Percentiles rank a stretch among this genome's conserved stretches.
Conservation (phyloP, 192 early-diverging fungal genomes). For the Allomyces macrogynus region DNA sequence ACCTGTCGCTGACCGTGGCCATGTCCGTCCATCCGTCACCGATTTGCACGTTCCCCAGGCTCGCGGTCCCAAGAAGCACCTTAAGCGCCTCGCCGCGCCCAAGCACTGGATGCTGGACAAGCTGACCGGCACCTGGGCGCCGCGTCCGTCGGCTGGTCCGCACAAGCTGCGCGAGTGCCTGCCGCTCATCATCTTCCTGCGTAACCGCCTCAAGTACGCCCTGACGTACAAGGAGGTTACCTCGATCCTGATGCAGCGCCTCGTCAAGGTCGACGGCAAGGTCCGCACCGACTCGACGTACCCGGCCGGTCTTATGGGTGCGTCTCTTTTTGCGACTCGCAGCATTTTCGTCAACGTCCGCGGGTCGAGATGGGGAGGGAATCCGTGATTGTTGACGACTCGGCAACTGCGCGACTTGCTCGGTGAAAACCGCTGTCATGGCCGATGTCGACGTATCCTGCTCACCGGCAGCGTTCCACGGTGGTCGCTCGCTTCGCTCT, state of each 20-base stretch:
- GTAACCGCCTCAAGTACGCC: slow-evolving; percentile 99
- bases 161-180: slow-evolving; percentile 99
- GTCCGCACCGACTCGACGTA: slow-evolving; percentile 52
- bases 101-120: slow-evolving; percentile 99
- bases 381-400: no score
- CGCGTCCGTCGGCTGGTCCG: slow-evolving; percentile 89
- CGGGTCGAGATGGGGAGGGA: no score
- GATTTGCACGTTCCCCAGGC: slow-evolving; percentile 14
- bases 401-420: no score
- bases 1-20: no score
- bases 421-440: no score
- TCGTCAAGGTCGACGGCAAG: slow-evolving; percentile 97
- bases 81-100: slow-evolving; percentile 97
- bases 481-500: no score
- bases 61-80: slow-evolving; percentile 98
- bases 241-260: slow-evolving; percentile 91
- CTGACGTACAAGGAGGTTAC: slow-evolving; percentile 91
- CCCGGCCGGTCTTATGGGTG: slow-evolving; percentile 87
- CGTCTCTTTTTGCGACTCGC: no score
- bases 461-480: no score
- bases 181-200: slow-evolving; percentile 91
- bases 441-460: no score
- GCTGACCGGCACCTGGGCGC: slow-evolving; percentile 91
- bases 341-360: no score
- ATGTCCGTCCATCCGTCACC: no score